Evolutionary conservation across 2,329 filamentous ascomycete genomes (phyloP).

Genomic region (Ophiocordyceps sinensis): DNA sequence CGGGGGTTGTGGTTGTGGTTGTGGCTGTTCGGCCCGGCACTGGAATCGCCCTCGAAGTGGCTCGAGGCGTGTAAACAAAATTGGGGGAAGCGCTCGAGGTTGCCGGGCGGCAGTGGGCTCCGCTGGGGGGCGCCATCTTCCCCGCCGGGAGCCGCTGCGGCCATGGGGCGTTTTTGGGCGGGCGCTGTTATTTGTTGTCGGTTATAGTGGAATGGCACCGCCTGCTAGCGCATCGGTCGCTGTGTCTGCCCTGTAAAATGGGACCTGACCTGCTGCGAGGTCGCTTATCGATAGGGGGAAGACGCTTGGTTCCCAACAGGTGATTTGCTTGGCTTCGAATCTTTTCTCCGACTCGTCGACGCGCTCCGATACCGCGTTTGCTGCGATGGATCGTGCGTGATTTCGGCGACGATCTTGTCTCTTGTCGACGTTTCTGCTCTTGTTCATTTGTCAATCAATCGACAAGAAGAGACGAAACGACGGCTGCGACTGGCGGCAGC

Average conservation of each 20-base stretch:
- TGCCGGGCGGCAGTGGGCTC: constrained; percentile 20
- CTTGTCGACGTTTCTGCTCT: too few species aligned
- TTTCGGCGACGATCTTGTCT: too few species aligned
- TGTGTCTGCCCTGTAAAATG: not conserved
- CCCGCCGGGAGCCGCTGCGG: constrained; percentile 2
- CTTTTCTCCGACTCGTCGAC: too few species aligned
- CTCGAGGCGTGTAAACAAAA: constrained; percentile 26
- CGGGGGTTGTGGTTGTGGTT: not conserved
- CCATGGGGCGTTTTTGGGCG: constrained; percentile 4
- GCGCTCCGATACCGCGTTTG: too few species aligned
- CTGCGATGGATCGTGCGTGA: too few species aligned
- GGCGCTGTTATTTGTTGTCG: not conserved
- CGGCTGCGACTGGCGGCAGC: not conserved
- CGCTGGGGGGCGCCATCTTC: constrained; percentile 3
- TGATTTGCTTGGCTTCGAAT: too few species aligned
- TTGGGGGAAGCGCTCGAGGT: constrained; percentile 24
- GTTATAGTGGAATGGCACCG: not conserved
- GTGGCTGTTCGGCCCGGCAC: not conserved
- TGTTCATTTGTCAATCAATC: not conserved
- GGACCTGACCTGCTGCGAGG: too few species aligned
- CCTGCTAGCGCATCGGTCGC: not conserved
- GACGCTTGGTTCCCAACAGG: too few species aligned
- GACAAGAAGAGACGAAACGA: not conserved
- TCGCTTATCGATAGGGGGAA: too few species aligned
- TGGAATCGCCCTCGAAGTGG: not conserved